These are phyloP conservation scores for Macrophomina phaseolina DNA, from an alignment of 2,329 filamentous ascomycete species.

Conservation along the genomic window DNA sequence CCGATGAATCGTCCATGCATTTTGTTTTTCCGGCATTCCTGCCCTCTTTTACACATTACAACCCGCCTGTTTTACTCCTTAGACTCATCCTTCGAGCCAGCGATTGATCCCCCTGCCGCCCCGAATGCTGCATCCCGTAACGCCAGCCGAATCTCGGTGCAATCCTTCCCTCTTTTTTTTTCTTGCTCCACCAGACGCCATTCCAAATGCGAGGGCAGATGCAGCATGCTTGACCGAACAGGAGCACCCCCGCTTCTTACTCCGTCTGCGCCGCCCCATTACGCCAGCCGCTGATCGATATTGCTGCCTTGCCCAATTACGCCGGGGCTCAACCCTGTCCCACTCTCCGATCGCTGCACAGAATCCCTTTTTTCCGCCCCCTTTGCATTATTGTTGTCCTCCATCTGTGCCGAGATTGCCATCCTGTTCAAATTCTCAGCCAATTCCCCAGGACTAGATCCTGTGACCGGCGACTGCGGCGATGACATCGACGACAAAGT, in stretches of 20 bases:
- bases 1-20: not conserved
- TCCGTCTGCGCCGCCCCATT: slow-evolving; percentile 13
- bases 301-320: slow-evolving; percentile 25
- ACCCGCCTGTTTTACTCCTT: not conserved
- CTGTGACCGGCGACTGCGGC: slow-evolving; percentile 17
- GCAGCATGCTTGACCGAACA: slow-evolving; percentile 1
- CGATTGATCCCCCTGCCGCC: not conserved
- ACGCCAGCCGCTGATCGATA: slow-evolving; percentile 21
- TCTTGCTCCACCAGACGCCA: slow-evolving; percentile 10
- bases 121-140: slow-evolving; percentile 1
- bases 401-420: slow-evolving; percentile 2
- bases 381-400: slow-evolving; percentile 3
- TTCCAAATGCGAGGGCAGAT: slow-evolving; percentile 7
- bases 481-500: slow-evolving; percentile 15
- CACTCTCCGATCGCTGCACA: slow-evolving; percentile 20
- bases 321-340: not conserved
- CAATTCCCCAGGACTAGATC: slow-evolving; percentile 14
- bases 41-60: not conserved
- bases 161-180: not conserved
- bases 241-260: slow-evolving; percentile 5
- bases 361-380: slow-evolving; percentile 22
- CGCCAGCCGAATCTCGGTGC: slow-evolving; percentile 13
- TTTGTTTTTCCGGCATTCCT: slow-evolving; percentile 1
- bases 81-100: not conserved
- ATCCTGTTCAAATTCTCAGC: slow-evolving; percentile 17